phyloP scores from a whole-genome alignment of 139 green algal genomes.

The Chlamydomonas schloesseri region DNA sequence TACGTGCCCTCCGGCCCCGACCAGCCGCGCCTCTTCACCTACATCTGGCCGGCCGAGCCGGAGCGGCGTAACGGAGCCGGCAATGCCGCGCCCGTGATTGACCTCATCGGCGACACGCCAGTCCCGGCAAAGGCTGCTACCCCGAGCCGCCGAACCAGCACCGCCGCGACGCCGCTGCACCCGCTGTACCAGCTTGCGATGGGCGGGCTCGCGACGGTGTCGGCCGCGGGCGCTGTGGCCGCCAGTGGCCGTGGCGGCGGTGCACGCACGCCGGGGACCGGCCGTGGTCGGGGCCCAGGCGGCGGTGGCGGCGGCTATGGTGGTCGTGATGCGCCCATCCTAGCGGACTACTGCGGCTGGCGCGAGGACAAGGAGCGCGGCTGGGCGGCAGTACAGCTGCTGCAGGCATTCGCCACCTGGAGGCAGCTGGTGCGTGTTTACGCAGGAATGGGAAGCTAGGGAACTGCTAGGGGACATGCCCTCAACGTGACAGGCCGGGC shows the following conservation, averaged over 20 bases:
- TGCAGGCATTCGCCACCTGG: constrained; percentile 28
- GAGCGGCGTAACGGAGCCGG: neutral
- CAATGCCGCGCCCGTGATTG: neutral
- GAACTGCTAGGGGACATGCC: neutral
- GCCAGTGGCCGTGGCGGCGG: neutral
- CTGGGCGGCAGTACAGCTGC: constrained; percentile 21
- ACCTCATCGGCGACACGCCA: neutral
- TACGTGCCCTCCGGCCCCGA: neutral
- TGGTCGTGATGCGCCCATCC: neutral
- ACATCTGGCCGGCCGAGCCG: neutral
- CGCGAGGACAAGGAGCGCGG: constrained; percentile 2
- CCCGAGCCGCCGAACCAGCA: neutral
- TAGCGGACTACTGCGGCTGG: neutral
- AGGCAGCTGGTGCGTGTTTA: neutral
- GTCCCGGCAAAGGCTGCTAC: too few species aligned
- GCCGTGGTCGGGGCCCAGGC: too few species aligned
- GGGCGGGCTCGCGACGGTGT: neutral
- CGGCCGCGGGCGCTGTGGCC: too few species aligned
- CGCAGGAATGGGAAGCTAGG: too few species aligned
- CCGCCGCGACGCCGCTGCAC: neutral
- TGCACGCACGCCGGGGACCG: too few species aligned
- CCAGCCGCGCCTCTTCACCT: constrained; percentile 15
- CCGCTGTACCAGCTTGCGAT: too few species aligned
- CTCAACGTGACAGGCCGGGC: too few species aligned
- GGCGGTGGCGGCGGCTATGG: neutral